Base-by-base conservation (phyloP, 2,329 filamentous ascomycete species). In the Xenoacremonium recifei region DNA sequence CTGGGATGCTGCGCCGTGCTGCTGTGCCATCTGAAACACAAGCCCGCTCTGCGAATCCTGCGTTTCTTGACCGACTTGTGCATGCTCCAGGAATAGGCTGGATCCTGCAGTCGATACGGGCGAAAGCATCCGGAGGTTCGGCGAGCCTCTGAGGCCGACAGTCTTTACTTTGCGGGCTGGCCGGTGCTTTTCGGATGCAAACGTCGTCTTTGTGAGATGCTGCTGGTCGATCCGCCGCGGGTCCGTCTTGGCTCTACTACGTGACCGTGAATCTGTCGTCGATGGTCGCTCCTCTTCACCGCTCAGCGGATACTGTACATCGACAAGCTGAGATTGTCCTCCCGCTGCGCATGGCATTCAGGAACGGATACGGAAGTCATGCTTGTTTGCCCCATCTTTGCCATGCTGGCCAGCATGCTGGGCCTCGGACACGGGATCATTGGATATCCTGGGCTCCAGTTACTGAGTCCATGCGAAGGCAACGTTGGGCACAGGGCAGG, bases 31-130 rank as follows among this genome's bases (percentile, higher is more conserved):
- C 21, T 34, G 9, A 7, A 5, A 9, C 17, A 5, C 11, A 34
- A 34, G 20, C 18, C n/a, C 32, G 33, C 27, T 40, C 12, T 42
- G 21, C 19, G 34, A 33, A 30, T 25, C 20, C 32, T 29, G 30
- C 17, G 15, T 33, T 18, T 38, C n/a, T 39, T 47, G 37, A 39
- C 34, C 27, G 33, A 39, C 44, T 27, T 29, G 41, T 47, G 21
- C 37, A 17, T 13, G 44, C 40, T 20, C 27, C 7, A 6, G 19
- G 21, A 15, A 34, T 19, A 15, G 12, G 20, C 7, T 7, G 16
- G 7, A n/a, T 18, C 16, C 7, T 10, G 32, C 32, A 10, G 16
- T 18, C 10, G 10, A 15, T 20, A 6, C 12, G 10, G 16, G 32
- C 9, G 32, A 34, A 15, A 15, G 32, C 17, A 34, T 20, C 32